A percentile compares a stretch with the other conserved stretches of the same genome.
phyloP scores from a whole-genome alignment of 805 yeast genomes.

The Myxozyma melibiosi region DNA sequence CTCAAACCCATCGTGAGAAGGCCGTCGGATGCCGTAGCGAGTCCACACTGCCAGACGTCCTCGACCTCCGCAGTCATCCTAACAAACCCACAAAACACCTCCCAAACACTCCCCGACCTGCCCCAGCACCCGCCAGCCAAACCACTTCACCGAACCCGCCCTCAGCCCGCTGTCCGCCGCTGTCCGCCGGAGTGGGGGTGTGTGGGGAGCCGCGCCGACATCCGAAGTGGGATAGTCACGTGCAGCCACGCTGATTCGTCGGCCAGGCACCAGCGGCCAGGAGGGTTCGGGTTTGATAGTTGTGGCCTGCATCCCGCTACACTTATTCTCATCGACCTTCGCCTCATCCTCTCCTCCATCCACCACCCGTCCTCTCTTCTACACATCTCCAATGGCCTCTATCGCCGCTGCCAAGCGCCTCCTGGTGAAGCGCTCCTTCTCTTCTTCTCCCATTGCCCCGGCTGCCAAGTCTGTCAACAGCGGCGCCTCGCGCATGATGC shows the following conservation, averaged over 20 bases:
- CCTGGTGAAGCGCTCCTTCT: constrained; percentile 31
- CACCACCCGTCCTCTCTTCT: constrained; percentile 1
- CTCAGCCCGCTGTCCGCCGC: too few relatives aligned
- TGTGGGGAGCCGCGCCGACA: constrained; percentile 4
- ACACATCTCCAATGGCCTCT: constrained; percentile 19
- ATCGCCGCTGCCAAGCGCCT: constrained; percentile 28
- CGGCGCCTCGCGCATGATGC: constrained; percentile 22
- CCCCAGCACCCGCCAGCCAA: too few relatives aligned
- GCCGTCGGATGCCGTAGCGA: too few relatives aligned
- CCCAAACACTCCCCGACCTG: too few relatives aligned
- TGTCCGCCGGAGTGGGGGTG: constrained; percentile 2
- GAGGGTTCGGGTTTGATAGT: background rate
- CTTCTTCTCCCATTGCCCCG: constrained; percentile 17
- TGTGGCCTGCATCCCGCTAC: background rate
- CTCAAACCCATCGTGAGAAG: too few relatives aligned
- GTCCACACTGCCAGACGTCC: too few relatives aligned
- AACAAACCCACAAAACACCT: too few relatives aligned
- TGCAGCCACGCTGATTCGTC: constrained; percentile 11
- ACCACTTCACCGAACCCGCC: too few relatives aligned
- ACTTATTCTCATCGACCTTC: constrained; percentile 1
- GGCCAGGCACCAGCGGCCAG: background rate
- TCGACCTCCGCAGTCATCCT: too few relatives aligned
- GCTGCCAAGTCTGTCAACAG: constrained; percentile 12
- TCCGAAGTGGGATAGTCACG: constrained; percentile 15
- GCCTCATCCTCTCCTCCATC: background rate